Base-by-base conservation (phyloP, 1,284 basidiomycete species). In the Veloboletus limbatus region DNA sequence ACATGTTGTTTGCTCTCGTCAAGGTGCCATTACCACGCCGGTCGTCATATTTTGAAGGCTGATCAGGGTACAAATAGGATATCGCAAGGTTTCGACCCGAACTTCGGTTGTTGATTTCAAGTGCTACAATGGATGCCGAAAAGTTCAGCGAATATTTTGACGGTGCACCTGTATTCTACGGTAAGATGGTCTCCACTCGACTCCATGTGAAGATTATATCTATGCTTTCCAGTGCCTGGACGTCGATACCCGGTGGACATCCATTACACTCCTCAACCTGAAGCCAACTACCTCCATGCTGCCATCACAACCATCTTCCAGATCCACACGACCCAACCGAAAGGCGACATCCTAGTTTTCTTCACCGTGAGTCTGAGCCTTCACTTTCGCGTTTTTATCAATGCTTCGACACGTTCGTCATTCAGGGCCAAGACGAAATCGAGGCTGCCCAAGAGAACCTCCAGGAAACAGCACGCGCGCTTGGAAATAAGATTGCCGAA, bases 301-400 rank as follows among this genome's bases (percentile, higher is more conserved):
- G 93, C 96, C 24, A 96, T 99, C 62, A 99, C 96, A 5, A 99
- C 97, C 7, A 85, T 99, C 22, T 97, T 99, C 70, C 97, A 99
- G 67, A 99, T 99, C 36, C 97, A 99, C 66, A 98, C 95, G 1
- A 97, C 96, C 0, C 96, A 99, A 59, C 94, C 95, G 0, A 91
- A 89, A 60, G 97, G 97, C n/a, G 97, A 99, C 62, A 96, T 99
- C 53, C 79, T 99, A 24, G 92, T 99, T 1, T 99, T 99, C 72
- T 77, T 99, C 38, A 99, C 97, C 0, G 88, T 89, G 55, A 52
- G 82, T 68, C 18, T n/a, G 20, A 9, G 26, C 4, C 17, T 27
- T 39, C 31, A 22, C 38, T 17, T 24, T 31, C 10, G 5, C 8
- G n/a, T 13, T 8, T n/a, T 27, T 38, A 17, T 34, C 11, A 5